These are phyloP conservation scores for Colletotrichum aenigma DNA, from an alignment of 2,329 filamentous ascomycete species.

Conservation along the genomic window DNA sequence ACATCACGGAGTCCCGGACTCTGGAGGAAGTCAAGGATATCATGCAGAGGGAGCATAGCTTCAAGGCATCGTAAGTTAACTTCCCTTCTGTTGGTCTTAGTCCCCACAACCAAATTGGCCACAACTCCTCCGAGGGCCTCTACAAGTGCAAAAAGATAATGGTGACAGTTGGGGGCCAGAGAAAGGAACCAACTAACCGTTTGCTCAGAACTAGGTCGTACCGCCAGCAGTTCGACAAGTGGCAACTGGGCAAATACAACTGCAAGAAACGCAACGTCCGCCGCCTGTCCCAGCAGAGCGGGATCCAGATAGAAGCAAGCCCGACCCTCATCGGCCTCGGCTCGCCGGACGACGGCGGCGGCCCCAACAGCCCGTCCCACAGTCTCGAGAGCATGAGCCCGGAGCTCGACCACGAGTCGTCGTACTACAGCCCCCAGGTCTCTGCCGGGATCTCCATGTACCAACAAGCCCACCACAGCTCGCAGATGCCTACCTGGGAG, in stretches of 20 bases:
- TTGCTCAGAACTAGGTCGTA: constrained; percentile 46
- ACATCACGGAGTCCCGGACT: constrained; percentile 42
- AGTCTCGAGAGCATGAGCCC: neutral
- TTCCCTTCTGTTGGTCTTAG: too few relatives aligned
- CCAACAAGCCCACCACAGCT: neutral
- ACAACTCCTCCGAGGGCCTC: neutral
- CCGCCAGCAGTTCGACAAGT: constrained; percentile 50
- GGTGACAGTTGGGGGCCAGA: neutral
- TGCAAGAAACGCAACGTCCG: constrained; percentile 39
- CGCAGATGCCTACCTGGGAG: neutral
- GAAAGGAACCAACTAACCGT: neutral
- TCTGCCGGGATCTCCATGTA: neutral
- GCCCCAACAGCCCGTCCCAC: neutral
- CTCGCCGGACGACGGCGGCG: neutral
- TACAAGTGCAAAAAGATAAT: neutral
- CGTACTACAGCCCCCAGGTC: neutral
- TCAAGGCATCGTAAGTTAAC: constrained; percentile 45
- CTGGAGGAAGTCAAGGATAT: constrained; percentile 43
- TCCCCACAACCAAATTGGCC: neutral
- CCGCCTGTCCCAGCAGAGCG: neutral
- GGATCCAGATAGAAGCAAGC: neutral
- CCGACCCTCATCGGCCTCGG: neutral
- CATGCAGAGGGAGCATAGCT: constrained; percentile 42
- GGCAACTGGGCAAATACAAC: constrained; percentile 53
- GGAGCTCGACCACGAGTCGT: neutral